phyloP scores from a whole-genome alignment of 495 filamentous ascomycete genomes.

The Pyrenopolyporus hunteri region DNA sequence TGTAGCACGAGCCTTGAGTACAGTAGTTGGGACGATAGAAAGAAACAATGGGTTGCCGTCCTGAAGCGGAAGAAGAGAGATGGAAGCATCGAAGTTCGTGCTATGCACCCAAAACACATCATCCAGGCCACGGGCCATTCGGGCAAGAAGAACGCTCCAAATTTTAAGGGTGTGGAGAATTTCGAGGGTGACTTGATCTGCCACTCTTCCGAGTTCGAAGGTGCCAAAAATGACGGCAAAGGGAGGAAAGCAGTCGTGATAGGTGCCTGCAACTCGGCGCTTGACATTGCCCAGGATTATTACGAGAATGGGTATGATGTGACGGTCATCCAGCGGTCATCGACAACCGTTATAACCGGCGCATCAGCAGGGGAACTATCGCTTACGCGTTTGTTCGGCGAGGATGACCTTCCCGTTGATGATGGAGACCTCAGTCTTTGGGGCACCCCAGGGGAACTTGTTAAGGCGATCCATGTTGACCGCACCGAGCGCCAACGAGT shows the following conservation, averaged over 20 bases:
- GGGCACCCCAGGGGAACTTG: constrained; percentile 62
- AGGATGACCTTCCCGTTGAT: constrained; percentile 64
- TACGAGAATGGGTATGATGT: constrained; percentile 82
- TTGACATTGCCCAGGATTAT: constrained; percentile 85
- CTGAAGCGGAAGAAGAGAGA: constrained; percentile 57
- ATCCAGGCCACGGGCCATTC: constrained; percentile 76
- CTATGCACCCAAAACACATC: constrained; percentile 69
- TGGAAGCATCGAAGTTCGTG: constrained; percentile 59
- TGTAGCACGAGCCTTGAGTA: constrained; percentile 59
- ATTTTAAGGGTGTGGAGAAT: constrained; percentile 64
- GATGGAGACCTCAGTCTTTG: constrained; percentile 67
- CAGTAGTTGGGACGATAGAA: constrained; percentile 59
- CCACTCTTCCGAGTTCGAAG: constrained; percentile 73
- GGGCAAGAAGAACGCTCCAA: constrained; percentile 69
- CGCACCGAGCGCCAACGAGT: constrained; percentile 54
- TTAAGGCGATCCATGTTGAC: constrained; percentile 61
- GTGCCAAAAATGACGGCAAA: constrained; percentile 54
- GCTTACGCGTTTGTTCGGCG: constrained; percentile 66
- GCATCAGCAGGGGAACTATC: constrained; percentile 54
- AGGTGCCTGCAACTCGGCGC: constrained; percentile 79
- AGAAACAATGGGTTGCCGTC: constrained; percentile 65
- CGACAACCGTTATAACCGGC: constrained; percentile 71
- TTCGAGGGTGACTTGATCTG: constrained; percentile 68
- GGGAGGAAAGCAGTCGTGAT: constrained; percentile 77
- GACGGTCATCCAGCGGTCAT: constrained; percentile 81